Evolutionary conservation across 805 yeast species (phyloP), one percentile per base, ranked within the genome.

Genomic region (Candida nemodendra): DNA sequence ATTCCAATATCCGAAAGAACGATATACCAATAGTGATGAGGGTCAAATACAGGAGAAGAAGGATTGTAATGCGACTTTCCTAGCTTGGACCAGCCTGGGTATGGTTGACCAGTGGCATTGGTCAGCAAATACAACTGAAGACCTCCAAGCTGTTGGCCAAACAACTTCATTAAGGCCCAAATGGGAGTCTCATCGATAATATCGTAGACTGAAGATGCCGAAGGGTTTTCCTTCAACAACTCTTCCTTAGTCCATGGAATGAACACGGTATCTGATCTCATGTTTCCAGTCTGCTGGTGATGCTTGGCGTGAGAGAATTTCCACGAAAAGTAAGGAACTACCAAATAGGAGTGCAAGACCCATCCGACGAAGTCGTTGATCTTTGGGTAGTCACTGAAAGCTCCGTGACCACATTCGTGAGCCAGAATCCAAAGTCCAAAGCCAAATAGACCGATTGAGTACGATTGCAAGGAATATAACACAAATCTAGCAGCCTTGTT

Each of bases 331-430:
- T 74, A 78, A 19, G 83, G 84, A 38, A 77, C 81, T 44, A 74
- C 59, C 45, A 69, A 59, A 51, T 72, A 76, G 30, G 81, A 75
- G 55, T 78, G 83, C 33, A 78, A 57, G 19, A 74, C 68, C 83
- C 82, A 78, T 36, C 84, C 84, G 41, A 75, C 70, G 18, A 69
- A 54, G 54, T 77, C 81, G 51, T 78, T 78, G 36, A 78, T 66
- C 51, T 56, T 57, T 41, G 64, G 67, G 51, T 74, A 74, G 49
- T 77, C 79, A 26, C 78, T 70, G 54, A 78, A 78, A 14, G 82
- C 82, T 36, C 71, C 73, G 56, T 78, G 84, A 28, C 83, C 82
- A 65, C 83, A 78, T 60, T 76, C 81, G 55, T 76, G 82, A 32
- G 80, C 81, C 55, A 78, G 58, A 44, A 78, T 74, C 83, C 82